Evolutionary conservation across 1,139 yeast species (phyloP), one percentile per base, ranked within the genome.

Genomic region (Zygoascus sp.): DNA sequence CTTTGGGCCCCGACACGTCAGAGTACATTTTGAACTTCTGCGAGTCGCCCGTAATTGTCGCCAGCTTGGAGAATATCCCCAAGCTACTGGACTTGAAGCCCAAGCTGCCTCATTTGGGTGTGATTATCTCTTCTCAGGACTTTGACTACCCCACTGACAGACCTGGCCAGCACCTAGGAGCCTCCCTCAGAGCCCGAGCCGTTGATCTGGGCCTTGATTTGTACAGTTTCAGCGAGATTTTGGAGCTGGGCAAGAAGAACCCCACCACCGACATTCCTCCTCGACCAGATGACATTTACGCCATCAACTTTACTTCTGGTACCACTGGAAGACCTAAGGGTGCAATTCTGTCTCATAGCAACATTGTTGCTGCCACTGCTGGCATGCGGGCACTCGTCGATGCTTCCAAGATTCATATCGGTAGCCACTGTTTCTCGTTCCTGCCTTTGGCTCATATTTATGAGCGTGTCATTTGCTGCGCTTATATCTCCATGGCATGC

Each of bases 261-360:
- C 76, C 77, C 3, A 60, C 69, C 7, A 69, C 72, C 1, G 72
- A 72, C 43, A 63, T 67, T 32, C 76, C 79, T 8, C 85, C 89
- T 13, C 63, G 59, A 0, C 76, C 81, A 1, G 75, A 78, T 6
- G 74, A 81, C 32, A 53, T 74, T 15, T 77, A 79, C 55, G 81
- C 90, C 43, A 79, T 85, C 52, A 80, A 84, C 38, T 85, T 83
- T 64, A 85, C 95, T 10, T 81, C 89, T 7, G 90, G 90, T 32
- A 81, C 90, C 21, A 82, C 90, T 2, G 89, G 89, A 13, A 63
- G 70, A 48, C 90, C 90, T 15, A 83, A 83, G 63, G 90, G 90
- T 41, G 90, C 81, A n/a, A 75, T 77, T 30, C 67, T 83, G 54
- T 69, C 77, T 6, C 87, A 83, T 48, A 63, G 64, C 38, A 72